Percentiles rank a stretch among this genome's conserved stretches.
Evolutionary conservation across 2,329 filamentous ascomycete species (phyloP).

Genomic region (Cryphonectria parasitica): DNA sequence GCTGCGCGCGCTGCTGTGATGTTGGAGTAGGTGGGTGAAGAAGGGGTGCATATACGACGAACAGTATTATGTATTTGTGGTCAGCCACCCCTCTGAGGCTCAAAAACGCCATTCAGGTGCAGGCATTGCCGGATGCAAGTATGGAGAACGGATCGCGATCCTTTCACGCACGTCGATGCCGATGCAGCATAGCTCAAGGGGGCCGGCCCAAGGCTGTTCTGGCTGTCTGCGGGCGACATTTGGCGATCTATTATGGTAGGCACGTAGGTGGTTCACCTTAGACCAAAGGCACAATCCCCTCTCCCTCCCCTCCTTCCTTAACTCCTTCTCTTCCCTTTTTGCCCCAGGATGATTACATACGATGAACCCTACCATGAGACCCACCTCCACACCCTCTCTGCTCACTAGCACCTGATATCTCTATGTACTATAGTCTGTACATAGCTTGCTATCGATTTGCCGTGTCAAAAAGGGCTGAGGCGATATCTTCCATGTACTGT

Average conservation of each 20-base stretch:
- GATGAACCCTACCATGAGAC: background rate
- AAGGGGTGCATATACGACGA: slow-evolving; percentile 1
- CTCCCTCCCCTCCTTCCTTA: background rate
- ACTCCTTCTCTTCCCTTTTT: background rate
- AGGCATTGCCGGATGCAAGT: background rate
- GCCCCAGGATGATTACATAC: background rate
- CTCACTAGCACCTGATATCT: background rate
- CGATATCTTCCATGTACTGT: background rate
- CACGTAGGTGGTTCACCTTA: background rate
- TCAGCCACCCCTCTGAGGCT: slow-evolving; percentile 24
- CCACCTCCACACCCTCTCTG: background rate
- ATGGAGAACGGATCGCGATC: background rate
- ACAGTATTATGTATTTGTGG: background rate
- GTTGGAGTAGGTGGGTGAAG: slow-evolving; percentile 3
- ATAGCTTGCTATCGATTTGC: background rate
- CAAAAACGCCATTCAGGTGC: slow-evolving; percentile 15
- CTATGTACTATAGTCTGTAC: background rate
- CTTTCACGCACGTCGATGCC: background rate
- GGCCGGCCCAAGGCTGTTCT: background rate
- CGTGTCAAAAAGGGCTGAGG: background rate
- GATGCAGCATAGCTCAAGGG: slow-evolving; percentile 5
- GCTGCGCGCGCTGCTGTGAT: slow-evolving; percentile 1
- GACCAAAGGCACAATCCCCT: background rate
- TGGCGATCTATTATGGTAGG: background rate
- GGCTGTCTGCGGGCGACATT: background rate